Evolutionary conservation across 2,329 filamentous ascomycete genomes (phyloP).

Genomic region (Monosporascus sp.): DNA sequence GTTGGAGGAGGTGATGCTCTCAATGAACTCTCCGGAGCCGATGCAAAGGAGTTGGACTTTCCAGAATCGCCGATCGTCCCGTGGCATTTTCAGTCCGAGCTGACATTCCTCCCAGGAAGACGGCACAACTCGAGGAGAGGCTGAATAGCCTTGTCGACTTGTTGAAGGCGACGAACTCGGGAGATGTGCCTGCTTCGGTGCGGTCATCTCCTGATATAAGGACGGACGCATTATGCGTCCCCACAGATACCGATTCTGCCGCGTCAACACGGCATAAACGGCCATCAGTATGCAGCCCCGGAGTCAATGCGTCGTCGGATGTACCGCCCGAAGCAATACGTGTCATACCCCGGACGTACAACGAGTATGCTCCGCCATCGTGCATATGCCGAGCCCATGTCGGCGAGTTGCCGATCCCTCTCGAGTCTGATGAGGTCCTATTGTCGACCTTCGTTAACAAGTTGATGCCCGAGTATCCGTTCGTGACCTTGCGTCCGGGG

Average conservation of each 20-base stretch:
- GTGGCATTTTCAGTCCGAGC: not conserved
- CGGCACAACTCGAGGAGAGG: constrained; percentile 44
- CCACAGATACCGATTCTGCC: constrained; percentile 3
- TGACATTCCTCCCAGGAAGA: constrained; percentile 31
- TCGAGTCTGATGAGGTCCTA: constrained; percentile 41
- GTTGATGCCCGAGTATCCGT: constrained; percentile 40
- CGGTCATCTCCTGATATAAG: constrained; percentile 6
- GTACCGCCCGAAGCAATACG: constrained; percentile 4
- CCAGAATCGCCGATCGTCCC: not conserved
- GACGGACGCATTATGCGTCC: constrained; percentile 6
- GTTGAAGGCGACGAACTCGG: constrained; percentile 33
- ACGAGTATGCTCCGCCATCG: constrained; percentile 38
- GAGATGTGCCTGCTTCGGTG: constrained; percentile 9
- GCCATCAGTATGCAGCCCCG: not conserved
- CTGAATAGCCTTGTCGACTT: constrained; percentile 45
- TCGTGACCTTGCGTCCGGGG: constrained; percentile 37
- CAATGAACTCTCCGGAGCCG: not conserved
- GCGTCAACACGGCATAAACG: constrained; percentile 2
- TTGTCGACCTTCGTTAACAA: constrained; percentile 39
- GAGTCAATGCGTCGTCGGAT: constrained; percentile 7
- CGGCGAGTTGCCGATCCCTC: constrained; percentile 33
- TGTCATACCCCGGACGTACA: constrained; percentile 39
- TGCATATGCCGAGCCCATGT: constrained; percentile 43
- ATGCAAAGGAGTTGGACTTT: not conserved
- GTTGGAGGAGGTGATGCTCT: not conserved